phyloP scores from a whole-genome alignment of 2,329 filamentous ascomycete genomes.

The Helotiales sp. region DNA sequence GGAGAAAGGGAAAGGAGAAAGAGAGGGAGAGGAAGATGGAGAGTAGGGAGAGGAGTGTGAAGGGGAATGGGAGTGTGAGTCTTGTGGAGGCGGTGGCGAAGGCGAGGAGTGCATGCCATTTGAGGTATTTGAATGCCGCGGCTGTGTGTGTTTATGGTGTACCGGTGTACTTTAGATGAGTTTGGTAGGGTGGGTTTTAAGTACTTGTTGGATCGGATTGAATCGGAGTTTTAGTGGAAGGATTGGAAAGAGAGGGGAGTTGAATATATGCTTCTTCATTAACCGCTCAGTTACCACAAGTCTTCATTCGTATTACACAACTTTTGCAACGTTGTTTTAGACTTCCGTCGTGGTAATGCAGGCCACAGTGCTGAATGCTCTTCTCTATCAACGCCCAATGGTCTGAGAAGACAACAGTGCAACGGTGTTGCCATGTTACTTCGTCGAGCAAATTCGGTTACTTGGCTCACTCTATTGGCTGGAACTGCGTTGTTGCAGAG shows the following conservation, averaged over 20 bases:
- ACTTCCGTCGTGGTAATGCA: no score
- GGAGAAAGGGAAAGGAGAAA: conserved; percentile 41
- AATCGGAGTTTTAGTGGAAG: background rate
- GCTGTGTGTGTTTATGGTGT: conserved; percentile 95
- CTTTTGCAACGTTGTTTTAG: no score
- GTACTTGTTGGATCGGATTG: background rate
- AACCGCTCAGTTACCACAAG: no score
- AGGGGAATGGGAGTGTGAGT: conserved; percentile 50
- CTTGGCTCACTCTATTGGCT: conserved; percentile 3
- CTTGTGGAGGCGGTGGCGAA: conserved; percentile 82
- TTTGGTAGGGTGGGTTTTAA: background rate
- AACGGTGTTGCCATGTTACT: background rate
- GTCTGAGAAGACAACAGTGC: background rate
- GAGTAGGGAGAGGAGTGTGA: conserved; percentile 37
- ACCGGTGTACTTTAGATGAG: conserved; percentile 66
- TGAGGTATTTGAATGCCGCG: conserved; percentile 91
- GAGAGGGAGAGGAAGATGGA: conserved; percentile 37
- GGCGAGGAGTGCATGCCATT: conserved; percentile 78
- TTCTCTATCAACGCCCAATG: no score
- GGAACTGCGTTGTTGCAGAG: background rate
- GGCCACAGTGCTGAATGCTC: no score
- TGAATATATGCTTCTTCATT: background rate
- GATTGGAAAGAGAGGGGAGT: background rate
- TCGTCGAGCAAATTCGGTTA: background rate
- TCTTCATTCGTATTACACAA: no score